These are phyloP conservation scores for Auricularia sp. DNA, from an alignment of 768 basidiomycete genomes.

Conservation along the genomic window DNA sequence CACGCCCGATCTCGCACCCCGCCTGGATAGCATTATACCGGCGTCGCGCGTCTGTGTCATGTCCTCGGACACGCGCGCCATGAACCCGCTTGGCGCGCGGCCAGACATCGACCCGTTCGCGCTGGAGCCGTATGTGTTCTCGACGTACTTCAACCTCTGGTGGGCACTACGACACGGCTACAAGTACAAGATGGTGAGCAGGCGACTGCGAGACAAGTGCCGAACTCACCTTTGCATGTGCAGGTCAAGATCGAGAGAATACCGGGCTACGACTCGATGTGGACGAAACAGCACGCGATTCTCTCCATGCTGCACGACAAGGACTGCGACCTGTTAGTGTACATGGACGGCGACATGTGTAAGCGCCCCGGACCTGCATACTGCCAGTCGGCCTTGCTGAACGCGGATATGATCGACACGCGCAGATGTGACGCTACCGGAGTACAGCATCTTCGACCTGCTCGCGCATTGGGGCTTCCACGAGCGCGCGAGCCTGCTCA, in stretches of 20 bases:
- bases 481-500: background rate
- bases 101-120: background rate
- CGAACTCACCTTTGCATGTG: too few relatives aligned
- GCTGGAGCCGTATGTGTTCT: background rate
- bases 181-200: background rate
- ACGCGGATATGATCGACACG: background rate
- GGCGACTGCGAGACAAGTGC: too few relatives aligned
- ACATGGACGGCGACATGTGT: background rate
- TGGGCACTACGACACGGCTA: background rate
- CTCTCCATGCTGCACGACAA: background rate
- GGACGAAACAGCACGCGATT: background rate
- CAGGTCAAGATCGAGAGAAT: background rate
- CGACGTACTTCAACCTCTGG: background rate
- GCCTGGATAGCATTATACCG: background rate
- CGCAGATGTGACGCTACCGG: background rate
- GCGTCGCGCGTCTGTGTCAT: background rate
- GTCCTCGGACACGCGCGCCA: background rate
- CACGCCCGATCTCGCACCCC: background rate
- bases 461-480: background rate
- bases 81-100: background rate
- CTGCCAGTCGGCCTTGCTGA: background rate
- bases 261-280: background rate
- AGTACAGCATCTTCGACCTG: background rate
- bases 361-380: background rate
- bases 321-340: background rate